These are phyloP conservation scores for Heterobasidion irregulare DNA, from an alignment of 1,284 basidiomycete species.

Conservation along the genomic window DNA sequence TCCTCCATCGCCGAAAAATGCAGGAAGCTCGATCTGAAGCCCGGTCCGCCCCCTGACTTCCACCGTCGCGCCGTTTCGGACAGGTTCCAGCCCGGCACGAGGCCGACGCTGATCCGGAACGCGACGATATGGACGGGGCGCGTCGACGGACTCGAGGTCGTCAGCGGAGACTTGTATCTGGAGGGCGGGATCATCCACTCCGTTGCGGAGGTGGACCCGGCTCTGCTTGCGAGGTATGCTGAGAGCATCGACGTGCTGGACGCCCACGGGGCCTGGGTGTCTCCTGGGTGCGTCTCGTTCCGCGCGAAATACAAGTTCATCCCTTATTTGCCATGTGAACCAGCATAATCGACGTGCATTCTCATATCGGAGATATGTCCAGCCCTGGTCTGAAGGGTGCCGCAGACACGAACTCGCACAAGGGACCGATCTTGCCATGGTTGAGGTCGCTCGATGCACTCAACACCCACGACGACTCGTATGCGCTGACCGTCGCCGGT, in stretches of 20 bases:
- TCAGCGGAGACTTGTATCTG: constrained; percentile 53
- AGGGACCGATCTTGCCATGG: constrained; percentile 53
- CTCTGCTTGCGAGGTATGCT: constrained; percentile 21
- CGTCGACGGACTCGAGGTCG: constrained; percentile 52
- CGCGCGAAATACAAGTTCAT: neutral
- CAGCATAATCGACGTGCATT: constrained; percentile 25
- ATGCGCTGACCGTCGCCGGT: constrained; percentile 32
- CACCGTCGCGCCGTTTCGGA: constrained; percentile 54
- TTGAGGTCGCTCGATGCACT: constrained; percentile 39
- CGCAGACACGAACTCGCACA: constrained; percentile 43
- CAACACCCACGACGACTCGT: constrained; percentile 40
- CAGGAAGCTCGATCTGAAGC: constrained; percentile 28
- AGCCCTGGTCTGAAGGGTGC: constrained; percentile 27
- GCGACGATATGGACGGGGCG: constrained; percentile 77
- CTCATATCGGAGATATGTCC: neutral
- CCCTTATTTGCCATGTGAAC: neutral
- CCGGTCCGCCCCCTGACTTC: constrained; percentile 46
- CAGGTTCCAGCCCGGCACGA: constrained; percentile 60
- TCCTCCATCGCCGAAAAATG: constrained; percentile 39
- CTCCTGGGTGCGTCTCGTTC: constrained; percentile 40
- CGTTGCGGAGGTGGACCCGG: constrained; percentile 42
- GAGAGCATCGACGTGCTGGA: constrained; percentile 37
- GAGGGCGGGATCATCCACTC: constrained; percentile 50
- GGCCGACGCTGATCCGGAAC: constrained; percentile 65
- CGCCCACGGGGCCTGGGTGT: constrained; percentile 58